These are phyloP conservation scores for Blumeriella jaapii DNA, from an alignment of 2,329 filamentous ascomycete species.

Conservation along the genomic window DNA sequence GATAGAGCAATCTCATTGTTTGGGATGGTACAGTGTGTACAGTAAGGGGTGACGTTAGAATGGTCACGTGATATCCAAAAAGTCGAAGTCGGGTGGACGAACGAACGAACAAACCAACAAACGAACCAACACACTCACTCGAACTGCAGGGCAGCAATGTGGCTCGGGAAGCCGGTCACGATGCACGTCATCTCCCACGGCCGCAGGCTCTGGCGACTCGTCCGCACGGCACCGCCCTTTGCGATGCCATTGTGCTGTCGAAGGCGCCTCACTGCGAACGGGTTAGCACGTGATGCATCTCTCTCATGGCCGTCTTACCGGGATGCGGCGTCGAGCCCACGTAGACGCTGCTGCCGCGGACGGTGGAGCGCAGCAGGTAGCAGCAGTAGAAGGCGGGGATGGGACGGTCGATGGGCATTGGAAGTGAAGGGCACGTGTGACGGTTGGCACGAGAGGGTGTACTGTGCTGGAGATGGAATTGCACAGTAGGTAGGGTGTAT, in stretches of 20 bases:
- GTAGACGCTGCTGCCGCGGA: conserved; percentile 60
- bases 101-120: too few relatives aligned
- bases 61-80: conserved; percentile 1
- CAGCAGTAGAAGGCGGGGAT: conserved; percentile 89
- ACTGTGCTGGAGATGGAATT: neutral
- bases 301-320: conserved; percentile 13
- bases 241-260: conserved; percentile 82
- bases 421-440: too few relatives aligned
- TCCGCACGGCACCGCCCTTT: conserved; percentile 72
- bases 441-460: too few relatives aligned
- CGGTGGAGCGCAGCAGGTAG: conserved; percentile 78
- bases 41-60: too few relatives aligned
- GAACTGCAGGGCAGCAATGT: conserved; percentile 82
- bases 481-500: too few relatives aligned
- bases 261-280: conserved; percentile 50
- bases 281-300: conserved; percentile 6
- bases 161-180: conserved; percentile 80
- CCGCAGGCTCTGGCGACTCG: conserved; percentile 52
- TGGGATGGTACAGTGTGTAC: too few relatives aligned
- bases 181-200: conserved; percentile 89
- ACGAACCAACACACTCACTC: too few relatives aligned
- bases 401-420: conserved; percentile 30
- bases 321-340: conserved; percentile 90
- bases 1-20: too few relatives aligned
- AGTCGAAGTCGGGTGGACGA: too few relatives aligned